Evolutionary conservation across 176 grass and related monocot genomes (phyloP).

Genomic region (Rhynchospora breviuscula): DNA sequence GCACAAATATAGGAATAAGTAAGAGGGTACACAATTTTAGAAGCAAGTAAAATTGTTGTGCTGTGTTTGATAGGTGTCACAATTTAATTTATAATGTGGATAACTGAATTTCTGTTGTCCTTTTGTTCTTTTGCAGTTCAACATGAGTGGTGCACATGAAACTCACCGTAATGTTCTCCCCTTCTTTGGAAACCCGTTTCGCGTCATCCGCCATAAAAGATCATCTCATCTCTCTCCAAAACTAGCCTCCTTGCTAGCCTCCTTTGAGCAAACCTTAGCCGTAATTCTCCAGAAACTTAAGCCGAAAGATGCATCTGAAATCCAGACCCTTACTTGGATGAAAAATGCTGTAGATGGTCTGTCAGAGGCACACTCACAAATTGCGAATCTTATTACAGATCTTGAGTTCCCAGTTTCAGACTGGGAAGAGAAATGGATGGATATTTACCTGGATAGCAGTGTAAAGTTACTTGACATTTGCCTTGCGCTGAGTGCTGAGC

Average conservation of each 20-base stretch:
- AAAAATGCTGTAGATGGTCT: slow-evolving; percentile 44
- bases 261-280: slow-evolving; percentile 52
- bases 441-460: slow-evolving; percentile 76
- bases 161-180: slow-evolving; percentile 37
- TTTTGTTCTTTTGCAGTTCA: slow-evolving; percentile 20
- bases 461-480: slow-evolving; percentile 81
- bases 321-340: slow-evolving; percentile 67
- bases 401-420: slow-evolving; percentile 72
- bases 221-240: slow-evolving; percentile 37
- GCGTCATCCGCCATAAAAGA: slow-evolving; percentile 35
- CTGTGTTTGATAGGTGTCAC: background rate
- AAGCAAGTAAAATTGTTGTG: background rate
- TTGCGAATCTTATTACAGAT: slow-evolving; percentile 55
- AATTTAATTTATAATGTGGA: background rate
- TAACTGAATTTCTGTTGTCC: background rate
- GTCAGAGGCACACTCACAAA: slow-evolving; percentile 39
- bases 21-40: background rate
- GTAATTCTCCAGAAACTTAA: slow-evolving; percentile 51
- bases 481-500: slow-evolving; percentile 64
- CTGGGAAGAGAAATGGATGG: slow-evolving; percentile 89
- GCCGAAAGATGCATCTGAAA: slow-evolving; percentile 34
- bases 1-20: background rate
- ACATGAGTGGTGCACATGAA: slow-evolving; percentile 61
- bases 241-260: slow-evolving; percentile 32
- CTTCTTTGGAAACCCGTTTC: slow-evolving; percentile 56